Evolutionary conservation across 176 grass and related monocot genomes (phyloP), one percentile per base, ranked within the genome.

Genomic region (Thinopyrum elongatum): DNA sequence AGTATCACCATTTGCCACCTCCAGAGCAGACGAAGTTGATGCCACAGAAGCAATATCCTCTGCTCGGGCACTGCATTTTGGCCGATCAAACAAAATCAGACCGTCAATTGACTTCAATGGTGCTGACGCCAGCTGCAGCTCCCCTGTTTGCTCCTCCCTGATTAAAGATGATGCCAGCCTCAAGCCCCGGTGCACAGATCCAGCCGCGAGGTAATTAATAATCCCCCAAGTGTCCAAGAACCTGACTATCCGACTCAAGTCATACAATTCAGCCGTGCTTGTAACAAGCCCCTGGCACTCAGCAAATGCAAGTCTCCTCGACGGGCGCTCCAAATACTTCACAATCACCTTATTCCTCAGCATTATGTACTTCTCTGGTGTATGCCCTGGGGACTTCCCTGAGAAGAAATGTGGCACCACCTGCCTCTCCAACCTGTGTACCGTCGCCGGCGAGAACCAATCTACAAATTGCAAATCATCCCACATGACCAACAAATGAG

Each of bases 141-240:
- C 97, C 47, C 97, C 94, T 36, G 81, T 89, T 22, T 59, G 25
- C 38, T 99, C 97, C 83, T 99, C 97, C 73, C 82, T 96, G 61
- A 99, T 81, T 16, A 99, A 89, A 3, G 94, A 92, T 72, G 92
- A 80, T 76, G 90, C 77, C 92, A 93, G 86, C 79, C 97, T 93
- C 17, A 89, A 82, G 27, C 92, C 94, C 26, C 94, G 92, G 55
- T 99, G 90, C 76, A 91, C 77, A 39, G 97, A 96, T 47, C 89
- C 92, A 36, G 85, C 26, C 13, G 94, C 94, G 17, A 94, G 92
- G 86, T 99, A 99, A 75, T 99, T 99, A 85, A 99, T 99, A 41
- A 99, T 96, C 61, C 97, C 97, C 94, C 94, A 97, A 61, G 92
- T 87, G 36, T 99, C 97, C 83, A 99, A 87, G 77, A 97, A 97